Base-by-base conservation (phyloP, 495 filamentous ascomycete species). In the Penicillium flavigenum region DNA sequence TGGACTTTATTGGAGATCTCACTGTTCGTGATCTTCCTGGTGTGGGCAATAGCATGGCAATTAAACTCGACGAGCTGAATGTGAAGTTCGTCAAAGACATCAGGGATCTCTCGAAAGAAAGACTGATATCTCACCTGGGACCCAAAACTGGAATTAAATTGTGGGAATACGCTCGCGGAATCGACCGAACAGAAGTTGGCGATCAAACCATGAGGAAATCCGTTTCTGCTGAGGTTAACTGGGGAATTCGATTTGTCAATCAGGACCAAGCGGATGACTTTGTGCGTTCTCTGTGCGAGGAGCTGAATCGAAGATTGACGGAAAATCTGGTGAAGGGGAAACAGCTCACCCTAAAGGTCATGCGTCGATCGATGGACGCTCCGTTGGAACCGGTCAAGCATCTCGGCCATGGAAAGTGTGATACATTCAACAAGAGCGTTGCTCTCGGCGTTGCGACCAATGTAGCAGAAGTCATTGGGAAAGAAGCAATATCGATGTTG, bases 221-320 rank as follows among this genome's bases (percentile, higher is more conserved):
- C 0, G 89, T 98, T 12, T 96, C 92, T 2, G 93, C 92, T 0
- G 92, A 98, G 58, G 90, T 98, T 56, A 98, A 96, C 63, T 98
- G 95, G 95, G 94, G 94, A 3, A 94, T 98, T 51, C 86, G 94
- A 29, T 98, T 98, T 63, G 84, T 90, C 53, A 94, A 82, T 46
- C 90, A 96, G 57, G 83, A 83, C 7, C 93, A 98, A 70, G 91
- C 89, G 0, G 94, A 98, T 43, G 88, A 91, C 51, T 98, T 98
- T 65, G 78, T 98, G 27, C 78, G 81, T 50, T 91, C 88, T 57
- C 72, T 98, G 3, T 91, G 87, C 59, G 85, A 86, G 47, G 94
- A 98, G 65, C 72, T 98, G 20, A 84, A 90, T 61, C 86, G 87
- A 31, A 81, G 92, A 19, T 75, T 98, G 26, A 72, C 89, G 46